A percentile compares a stretch with the other conserved stretches of the same genome.
Conservation (phyloP, 768 basidiomycete species). For the Lentinula aciculospora region DNA sequence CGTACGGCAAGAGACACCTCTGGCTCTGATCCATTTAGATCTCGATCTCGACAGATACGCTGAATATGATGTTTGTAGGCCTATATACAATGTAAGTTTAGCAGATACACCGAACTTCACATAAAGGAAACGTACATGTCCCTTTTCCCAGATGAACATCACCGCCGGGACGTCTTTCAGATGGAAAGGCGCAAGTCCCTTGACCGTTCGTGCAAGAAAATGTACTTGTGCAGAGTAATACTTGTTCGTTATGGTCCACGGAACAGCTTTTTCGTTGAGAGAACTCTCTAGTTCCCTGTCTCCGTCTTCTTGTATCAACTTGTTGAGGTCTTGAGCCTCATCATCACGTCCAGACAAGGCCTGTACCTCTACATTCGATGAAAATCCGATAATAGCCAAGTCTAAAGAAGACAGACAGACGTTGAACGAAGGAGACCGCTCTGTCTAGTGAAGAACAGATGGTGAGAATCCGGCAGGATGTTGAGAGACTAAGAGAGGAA, state of each 20-base stretch:
- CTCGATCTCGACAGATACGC: constrained; percentile 33
- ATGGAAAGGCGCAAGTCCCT: constrained; percentile 33
- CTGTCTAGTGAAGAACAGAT: constrained; percentile 22
- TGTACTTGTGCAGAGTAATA: constrained; percentile 79
- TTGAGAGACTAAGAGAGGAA: constrained; percentile 1
- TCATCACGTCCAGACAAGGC: not conserved
- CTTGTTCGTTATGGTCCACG: constrained; percentile 76
- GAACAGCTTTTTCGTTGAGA: constrained; percentile 29
- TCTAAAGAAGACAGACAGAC: constrained; percentile 17
- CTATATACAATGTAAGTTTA: constrained; percentile 25
- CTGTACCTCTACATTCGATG: constrained; percentile 9
- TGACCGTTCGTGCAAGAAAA: constrained; percentile 49
- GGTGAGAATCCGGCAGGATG: constrained; percentile 27
- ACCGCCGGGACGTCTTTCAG: constrained; percentile 58
- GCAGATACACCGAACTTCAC: constrained; percentile 7
- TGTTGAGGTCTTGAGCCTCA: constrained; percentile 1
- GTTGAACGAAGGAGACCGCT: constrained; percentile 23
- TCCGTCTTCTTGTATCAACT: not conserved
- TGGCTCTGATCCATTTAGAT: constrained; percentile 47
- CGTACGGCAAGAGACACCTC: constrained; percentile 73
- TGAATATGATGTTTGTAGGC: constrained; percentile 53
- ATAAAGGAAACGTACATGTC: constrained; percentile 45
- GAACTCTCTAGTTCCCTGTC: constrained; percentile 7
- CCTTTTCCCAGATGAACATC: constrained; percentile 64
- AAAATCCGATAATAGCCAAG: not conserved